phyloP scores from a whole-genome alignment of 495 filamentous ascomycete species.

The Delitschia confertaspora region DNA sequence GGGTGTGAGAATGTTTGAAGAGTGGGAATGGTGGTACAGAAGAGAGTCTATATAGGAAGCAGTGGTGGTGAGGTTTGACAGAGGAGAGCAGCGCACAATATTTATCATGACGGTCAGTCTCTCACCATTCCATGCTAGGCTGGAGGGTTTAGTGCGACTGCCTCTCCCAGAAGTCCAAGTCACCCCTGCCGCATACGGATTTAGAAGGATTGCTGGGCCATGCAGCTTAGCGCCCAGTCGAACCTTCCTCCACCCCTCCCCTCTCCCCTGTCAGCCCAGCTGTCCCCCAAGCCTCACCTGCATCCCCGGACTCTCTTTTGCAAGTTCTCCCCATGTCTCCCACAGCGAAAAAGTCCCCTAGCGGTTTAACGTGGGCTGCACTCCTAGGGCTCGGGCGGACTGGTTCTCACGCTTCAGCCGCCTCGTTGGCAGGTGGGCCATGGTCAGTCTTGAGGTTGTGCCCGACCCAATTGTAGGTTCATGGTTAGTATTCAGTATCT shows the following conservation, averaged over 20 bases:
- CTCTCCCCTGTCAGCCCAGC: constrained; percentile 18
- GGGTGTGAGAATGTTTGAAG: not conserved
- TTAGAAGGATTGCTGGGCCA: constrained; percentile 19
- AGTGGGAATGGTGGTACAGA: not conserved
- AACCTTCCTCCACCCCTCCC: constrained; percentile 8
- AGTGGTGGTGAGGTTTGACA: not conserved
- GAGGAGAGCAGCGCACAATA: constrained; percentile 13
- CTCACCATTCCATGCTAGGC: not conserved
- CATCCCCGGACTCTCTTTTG: no score
- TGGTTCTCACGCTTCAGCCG: constrained; percentile 24
- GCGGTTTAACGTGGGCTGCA: constrained; percentile 11
- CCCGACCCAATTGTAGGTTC: constrained; percentile 22
- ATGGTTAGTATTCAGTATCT: no score
- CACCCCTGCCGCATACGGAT: constrained; percentile 14
- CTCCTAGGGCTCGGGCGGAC: constrained; percentile 13
- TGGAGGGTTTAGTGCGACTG: constrained; percentile 21
- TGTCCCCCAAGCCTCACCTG: no score
- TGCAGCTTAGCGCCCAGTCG: constrained; percentile 26
- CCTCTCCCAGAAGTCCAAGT: no score
- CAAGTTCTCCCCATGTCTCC: no score
- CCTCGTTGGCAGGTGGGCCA: constrained; percentile 6
- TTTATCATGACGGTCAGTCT: constrained; percentile 22
- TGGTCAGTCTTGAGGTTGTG: constrained; percentile 8
- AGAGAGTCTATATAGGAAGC: not conserved
- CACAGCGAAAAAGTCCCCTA: no score